A percentile compares a stretch with the other conserved stretches of the same genome.
Conservation (phyloP, 371 early-diverging fungal species). For the Mycotypha africana region DNA sequence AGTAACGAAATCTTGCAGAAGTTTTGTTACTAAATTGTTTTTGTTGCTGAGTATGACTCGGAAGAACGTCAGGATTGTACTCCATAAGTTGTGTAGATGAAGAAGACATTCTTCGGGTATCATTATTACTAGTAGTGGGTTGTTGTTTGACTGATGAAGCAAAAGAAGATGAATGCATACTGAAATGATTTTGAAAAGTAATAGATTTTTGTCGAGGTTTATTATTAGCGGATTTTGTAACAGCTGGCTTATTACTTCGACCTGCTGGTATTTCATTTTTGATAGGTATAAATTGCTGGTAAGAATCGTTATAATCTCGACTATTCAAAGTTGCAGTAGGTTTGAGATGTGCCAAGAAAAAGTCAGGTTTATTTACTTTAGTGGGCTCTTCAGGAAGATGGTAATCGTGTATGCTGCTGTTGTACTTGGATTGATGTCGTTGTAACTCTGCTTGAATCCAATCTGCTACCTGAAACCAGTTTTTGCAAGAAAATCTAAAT, state of each 20-base stretch:
- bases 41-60: too few relatives aligned
- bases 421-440: slow-evolving; percentile 10
- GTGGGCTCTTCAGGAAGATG: background rate
- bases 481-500: slow-evolving; percentile 17
- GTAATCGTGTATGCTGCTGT: background rate
- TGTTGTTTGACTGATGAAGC: background rate
- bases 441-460: slow-evolving; percentile 27
- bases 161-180: background rate
- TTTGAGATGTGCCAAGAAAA: slow-evolving; percentile 17
- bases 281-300: too few relatives aligned
- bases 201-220: background rate
- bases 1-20: slow-evolving; percentile 43
- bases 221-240: background rate
- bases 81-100: slow-evolving; percentile 11
- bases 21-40: slow-evolving; percentile 8
- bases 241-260: too few relatives aligned
- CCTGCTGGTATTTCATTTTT: too few relatives aligned
- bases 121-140: background rate
- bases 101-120: slow-evolving; percentile 6
- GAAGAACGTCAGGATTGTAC: too few relatives aligned
- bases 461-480: slow-evolving; percentile 28
- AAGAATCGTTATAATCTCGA: background rate
- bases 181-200: slow-evolving; percentile 13
- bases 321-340: slow-evolving; percentile 2
- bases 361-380: slow-evolving; percentile 9